Percentiles rank a stretch among this genome's conserved stretches.
These are phyloP conservation scores for Ustilago xerochloae DNA, from an alignment of 1,284 basidiomycete genomes.

Conservation along the genomic window DNA sequence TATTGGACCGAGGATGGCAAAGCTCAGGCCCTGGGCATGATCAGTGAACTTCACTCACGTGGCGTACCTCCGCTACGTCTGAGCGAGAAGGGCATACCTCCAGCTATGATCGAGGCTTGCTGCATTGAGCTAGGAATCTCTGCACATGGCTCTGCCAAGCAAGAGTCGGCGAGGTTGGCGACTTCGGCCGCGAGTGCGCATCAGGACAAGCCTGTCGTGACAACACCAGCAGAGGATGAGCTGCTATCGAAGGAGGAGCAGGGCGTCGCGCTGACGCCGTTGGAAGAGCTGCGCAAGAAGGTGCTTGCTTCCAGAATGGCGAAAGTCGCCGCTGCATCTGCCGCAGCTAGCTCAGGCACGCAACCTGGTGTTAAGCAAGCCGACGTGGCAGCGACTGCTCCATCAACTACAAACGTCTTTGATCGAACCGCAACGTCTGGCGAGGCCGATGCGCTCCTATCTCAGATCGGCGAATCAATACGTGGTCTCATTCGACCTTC, in stretches of 20 bases:
- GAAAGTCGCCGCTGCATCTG: slow-evolving; percentile 16
- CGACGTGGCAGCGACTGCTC: not conserved
- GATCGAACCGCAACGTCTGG: slow-evolving; percentile 25
- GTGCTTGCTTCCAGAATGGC: slow-evolving; percentile 32
- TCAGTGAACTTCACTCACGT: slow-evolving; percentile 20
- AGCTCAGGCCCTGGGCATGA: slow-evolving; percentile 19
- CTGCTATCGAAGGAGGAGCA: slow-evolving; percentile 23
- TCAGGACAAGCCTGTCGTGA: not conserved
- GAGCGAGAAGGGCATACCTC: slow-evolving; percentile 18
- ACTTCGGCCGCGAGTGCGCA: not conserved
- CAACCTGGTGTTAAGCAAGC: not conserved
- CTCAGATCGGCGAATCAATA: slow-evolving; percentile 27
- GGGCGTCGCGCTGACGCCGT: slow-evolving; percentile 20
- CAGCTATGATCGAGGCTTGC: slow-evolving; percentile 22
- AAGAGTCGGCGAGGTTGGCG: not conserved
- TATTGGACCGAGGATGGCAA: slow-evolving; percentile 29
- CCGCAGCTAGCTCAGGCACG: not conserved
- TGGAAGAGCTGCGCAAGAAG: slow-evolving; percentile 36
- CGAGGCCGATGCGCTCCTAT: slow-evolving; percentile 29
- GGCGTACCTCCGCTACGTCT: slow-evolving; percentile 28
- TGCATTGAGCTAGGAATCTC: slow-evolving; percentile 29
- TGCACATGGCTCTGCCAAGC: not conserved
- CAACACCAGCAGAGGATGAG: slow-evolving; percentile 29
- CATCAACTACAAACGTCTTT: slow-evolving; percentile 10
- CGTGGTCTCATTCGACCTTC: slow-evolving; percentile 21